Percentiles rank a stretch among this genome's conserved stretches.
phyloP scores from a whole-genome alignment of 495 filamentous ascomycete genomes.

The Aspergillus homomorphus region DNA sequence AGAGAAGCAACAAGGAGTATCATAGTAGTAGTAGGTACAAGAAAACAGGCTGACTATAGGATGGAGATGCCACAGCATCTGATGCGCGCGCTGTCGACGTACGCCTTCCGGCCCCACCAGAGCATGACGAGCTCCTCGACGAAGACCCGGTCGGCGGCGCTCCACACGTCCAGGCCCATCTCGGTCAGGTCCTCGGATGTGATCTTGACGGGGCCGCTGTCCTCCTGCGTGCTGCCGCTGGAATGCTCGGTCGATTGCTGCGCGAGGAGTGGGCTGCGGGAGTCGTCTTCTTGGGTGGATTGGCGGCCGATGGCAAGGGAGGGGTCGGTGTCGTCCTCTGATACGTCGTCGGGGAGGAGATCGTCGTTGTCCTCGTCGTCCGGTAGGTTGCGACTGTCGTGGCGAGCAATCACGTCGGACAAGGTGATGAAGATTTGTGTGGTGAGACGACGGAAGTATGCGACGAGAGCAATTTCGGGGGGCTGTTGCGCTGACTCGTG shows the following conservation, averaged over 20 bases:
- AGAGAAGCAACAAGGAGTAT: background rate
- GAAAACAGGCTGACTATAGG: slow-evolving; percentile 43
- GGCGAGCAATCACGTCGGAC: slow-evolving; percentile 47
- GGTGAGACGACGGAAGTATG: slow-evolving; percentile 89
- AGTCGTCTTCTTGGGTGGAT: slow-evolving; percentile 31
- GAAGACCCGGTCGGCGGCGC: slow-evolving; percentile 69
- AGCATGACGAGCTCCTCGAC: slow-evolving; percentile 60
- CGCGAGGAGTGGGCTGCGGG: slow-evolving; percentile 26
- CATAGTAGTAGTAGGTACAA: background rate
- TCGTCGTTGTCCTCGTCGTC: slow-evolving; percentile 33
- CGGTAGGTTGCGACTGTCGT: slow-evolving; percentile 59
- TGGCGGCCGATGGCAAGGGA: slow-evolving; percentile 30
- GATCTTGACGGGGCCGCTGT: slow-evolving; percentile 48
- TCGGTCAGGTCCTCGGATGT: slow-evolving; percentile 66
- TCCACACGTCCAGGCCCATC: slow-evolving; percentile 90
- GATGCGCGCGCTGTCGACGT: slow-evolving; percentile 67
- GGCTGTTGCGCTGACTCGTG: slow-evolving; percentile 32
- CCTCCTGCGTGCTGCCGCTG: background rate
- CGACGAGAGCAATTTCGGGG: slow-evolving; percentile 73
- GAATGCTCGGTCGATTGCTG: slow-evolving; percentile 10
- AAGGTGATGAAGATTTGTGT: slow-evolving; percentile 65
- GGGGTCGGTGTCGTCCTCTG: slow-evolving; percentile 19
- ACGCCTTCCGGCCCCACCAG: slow-evolving; percentile 70
- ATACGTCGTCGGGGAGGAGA: slow-evolving; percentile 22
- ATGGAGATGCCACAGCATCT: slow-evolving; percentile 81